Evolutionary conservation across 306 rosid species (phyloP).

Genomic region (Ormosia semicastrata): DNA sequence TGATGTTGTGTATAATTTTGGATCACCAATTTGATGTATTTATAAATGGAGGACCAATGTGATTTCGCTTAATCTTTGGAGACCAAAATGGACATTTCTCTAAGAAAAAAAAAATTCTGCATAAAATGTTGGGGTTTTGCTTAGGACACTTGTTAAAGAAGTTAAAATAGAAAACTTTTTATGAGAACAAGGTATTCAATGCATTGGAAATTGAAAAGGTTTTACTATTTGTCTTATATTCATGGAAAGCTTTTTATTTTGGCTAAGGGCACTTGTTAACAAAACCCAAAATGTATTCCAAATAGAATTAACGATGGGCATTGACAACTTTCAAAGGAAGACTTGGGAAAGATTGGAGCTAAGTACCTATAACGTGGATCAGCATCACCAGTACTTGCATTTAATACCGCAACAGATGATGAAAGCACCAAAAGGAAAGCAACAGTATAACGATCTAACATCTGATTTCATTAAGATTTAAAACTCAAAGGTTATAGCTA

Average conservation of each 20-base stretch:
- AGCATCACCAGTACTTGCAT: conserved; percentile 73
- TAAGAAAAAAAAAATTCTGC: neutral
- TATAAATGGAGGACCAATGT: too few relatives aligned
- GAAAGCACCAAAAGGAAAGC: conserved; percentile 51
- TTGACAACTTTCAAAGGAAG: neutral
- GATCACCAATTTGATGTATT: too few relatives aligned
- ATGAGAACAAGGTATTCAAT: too few relatives aligned
- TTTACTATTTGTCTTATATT: too few relatives aligned
- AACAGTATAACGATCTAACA: conserved; percentile 42
- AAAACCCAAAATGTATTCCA: neutral
- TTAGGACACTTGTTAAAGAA: too few relatives aligned
- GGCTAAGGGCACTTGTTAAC: too few relatives aligned
- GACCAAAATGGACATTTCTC: too few relatives aligned
- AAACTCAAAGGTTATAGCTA: conserved; percentile 10
- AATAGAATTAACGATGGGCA: neutral
- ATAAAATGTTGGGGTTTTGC: neutral
- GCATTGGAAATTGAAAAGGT: too few relatives aligned
- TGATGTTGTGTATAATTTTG: too few relatives aligned
- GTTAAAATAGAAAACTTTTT: too few relatives aligned
- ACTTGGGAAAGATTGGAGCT: neutral
- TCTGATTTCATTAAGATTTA: conserved; percentile 41
- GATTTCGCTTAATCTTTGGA: too few relatives aligned
- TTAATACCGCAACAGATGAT: conserved; percentile 37
- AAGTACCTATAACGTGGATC: conserved; percentile 64
- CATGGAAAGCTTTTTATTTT: too few relatives aligned